A percentile compares a stretch with the other conserved stretches of the same genome.
Evolutionary conservation across 2,329 filamentous ascomycete species (phyloP).

Genomic region (Trichophyton rubrum): DNA sequence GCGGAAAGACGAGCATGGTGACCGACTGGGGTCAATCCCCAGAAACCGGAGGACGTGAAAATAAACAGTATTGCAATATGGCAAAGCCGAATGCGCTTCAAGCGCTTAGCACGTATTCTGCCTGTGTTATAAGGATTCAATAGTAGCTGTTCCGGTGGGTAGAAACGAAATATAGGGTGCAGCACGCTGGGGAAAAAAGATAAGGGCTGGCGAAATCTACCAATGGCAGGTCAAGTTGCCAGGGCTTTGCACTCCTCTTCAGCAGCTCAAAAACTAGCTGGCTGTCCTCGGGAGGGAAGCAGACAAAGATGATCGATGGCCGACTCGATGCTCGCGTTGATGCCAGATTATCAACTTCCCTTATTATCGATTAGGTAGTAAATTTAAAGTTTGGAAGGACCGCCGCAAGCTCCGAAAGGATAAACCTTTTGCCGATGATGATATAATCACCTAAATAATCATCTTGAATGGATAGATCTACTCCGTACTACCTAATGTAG

Average conservation of each 20-base stretch:
- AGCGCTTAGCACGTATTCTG: neutral
- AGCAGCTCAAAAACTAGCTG: neutral
- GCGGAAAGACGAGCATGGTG: constrained; percentile 25
- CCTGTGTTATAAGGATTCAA: neutral
- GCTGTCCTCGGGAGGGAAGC: neutral
- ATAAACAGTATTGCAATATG: neutral
- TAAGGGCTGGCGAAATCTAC: too few relatives aligned
- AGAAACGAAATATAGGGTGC: neutral
- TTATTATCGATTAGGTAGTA: neutral
- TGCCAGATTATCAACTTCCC: constrained; percentile 5
- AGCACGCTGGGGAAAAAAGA: neutral
- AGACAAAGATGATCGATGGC: neutral
- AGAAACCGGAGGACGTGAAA: neutral
- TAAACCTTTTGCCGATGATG: neutral
- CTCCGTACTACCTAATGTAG: too few relatives aligned
- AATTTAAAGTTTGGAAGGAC: neutral
- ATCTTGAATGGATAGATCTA: neutral
- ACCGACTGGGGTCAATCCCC: neutral
- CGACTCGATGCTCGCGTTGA: neutral
- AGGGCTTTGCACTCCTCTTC: neutral
- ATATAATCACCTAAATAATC: neutral
- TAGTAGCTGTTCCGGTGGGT: neutral
- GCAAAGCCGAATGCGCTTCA: neutral
- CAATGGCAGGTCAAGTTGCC: neutral
- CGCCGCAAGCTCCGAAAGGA: neutral